phyloP scores from a whole-genome alignment of 2,329 filamentous ascomycete species.

The Stachybotrys echinatus region DNA sequence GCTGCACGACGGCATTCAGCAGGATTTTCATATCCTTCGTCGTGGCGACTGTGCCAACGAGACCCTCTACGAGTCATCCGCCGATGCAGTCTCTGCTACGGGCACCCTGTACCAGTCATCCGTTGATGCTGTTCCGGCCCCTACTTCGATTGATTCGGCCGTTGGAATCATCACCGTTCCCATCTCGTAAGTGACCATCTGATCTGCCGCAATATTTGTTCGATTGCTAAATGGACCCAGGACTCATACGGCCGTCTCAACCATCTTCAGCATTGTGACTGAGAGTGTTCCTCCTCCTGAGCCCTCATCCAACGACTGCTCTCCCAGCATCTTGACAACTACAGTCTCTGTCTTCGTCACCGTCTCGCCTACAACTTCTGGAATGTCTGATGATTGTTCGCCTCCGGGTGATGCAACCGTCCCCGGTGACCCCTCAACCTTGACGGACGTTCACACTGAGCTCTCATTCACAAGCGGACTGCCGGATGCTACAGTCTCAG shows the following conservation, averaged over 20 bases:
- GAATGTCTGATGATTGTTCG: constrained; percentile 14
- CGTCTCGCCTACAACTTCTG: constrained; percentile 9
- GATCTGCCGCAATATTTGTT: neutral
- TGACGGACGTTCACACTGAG: constrained; percentile 23
- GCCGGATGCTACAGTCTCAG: constrained; percentile 21
- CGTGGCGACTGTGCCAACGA: constrained; percentile 7
- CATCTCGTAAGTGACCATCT: constrained; percentile 32
- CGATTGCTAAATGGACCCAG: constrained; percentile 8
- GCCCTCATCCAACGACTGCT: constrained; percentile 4
- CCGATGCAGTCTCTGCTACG: constrained; percentile 7
- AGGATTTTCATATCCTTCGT: constrained; percentile 14
- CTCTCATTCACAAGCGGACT: constrained; percentile 19
- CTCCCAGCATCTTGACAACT: constrained; percentile 12
- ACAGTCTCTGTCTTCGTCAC: constrained; percentile 18
- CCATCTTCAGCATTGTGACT: constrained; percentile 23
- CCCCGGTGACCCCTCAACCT: constrained; percentile 19
- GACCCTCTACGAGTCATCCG: constrained; percentile 4
- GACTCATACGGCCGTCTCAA: constrained; percentile 25
- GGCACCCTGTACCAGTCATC: neutral
- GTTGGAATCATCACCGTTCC: constrained; percentile 20
- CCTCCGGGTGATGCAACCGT: constrained; percentile 19
- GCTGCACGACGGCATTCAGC: constrained; percentile 10
- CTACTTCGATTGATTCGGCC: too few relatives aligned
- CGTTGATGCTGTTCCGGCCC: neutral
- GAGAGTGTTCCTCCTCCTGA: neutral